Evolutionary conservation across 148 eudicot genomes (phyloP).

Genomic region (Gaultheria prostrata): DNA sequence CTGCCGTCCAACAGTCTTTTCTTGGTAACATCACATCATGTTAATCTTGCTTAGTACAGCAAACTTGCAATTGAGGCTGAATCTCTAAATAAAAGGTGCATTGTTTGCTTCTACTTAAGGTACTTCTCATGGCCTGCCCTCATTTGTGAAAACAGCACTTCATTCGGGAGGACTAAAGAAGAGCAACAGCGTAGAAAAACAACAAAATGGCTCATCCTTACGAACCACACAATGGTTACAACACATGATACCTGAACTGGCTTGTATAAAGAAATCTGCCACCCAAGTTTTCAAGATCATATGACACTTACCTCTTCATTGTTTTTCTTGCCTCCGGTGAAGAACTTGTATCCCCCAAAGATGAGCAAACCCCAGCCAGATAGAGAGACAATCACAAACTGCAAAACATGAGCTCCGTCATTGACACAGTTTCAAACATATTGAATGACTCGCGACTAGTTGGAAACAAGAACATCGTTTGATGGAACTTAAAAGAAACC

Average conservation of each 20-base stretch:
- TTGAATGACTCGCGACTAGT: not conserved
- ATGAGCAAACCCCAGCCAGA: slow-evolving; percentile 71
- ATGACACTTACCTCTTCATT: slow-evolving; percentile 48
- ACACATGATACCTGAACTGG: not conserved
- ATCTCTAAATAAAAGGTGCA: not conserved
- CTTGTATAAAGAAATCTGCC: not conserved
- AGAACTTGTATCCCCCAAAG: slow-evolving; percentile 57
- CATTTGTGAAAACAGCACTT: not conserved
- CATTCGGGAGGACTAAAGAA: not conserved
- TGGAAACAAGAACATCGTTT: not conserved
- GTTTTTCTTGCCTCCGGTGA: slow-evolving; percentile 59
- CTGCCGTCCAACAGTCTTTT: not conserved
- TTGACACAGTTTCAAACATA: slow-evolving; percentile 1
- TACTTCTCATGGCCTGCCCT: not conserved
- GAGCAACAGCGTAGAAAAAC: not conserved
- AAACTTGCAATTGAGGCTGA: not conserved
- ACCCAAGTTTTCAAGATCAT: not conserved
- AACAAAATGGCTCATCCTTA: not conserved
- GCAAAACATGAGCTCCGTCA: slow-evolving; percentile 23
- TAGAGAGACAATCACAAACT: slow-evolving; percentile 81
- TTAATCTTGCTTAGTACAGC: not conserved
- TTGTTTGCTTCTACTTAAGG: not conserved
- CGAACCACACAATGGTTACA: not conserved
- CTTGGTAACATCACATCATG: not conserved
- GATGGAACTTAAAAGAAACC: not conserved